Evolutionary conservation across 2,329 filamentous ascomycete species (phyloP), one percentile per base, ranked within the genome.

Genomic region (Botrytis squamosa): DNA sequence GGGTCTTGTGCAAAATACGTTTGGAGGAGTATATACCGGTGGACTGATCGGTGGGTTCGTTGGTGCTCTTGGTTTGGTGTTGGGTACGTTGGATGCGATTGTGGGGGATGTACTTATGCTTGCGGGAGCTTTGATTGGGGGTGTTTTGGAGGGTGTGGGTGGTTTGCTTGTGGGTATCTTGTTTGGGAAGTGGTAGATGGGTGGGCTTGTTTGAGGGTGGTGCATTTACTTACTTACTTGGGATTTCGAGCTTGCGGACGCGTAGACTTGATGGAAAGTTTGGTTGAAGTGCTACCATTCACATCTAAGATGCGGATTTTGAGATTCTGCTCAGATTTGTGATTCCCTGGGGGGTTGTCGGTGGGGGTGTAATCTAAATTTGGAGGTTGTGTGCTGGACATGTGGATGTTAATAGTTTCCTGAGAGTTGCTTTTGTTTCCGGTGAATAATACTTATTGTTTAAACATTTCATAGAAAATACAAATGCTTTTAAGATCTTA

Each of bases 311-410:
- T 57, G 52, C 3, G n/a, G 25, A 29, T 29, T 0, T 33, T 57
- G n/a, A 29, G n/a, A 57, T 0, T 57, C n/a, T 16, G 14, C 52
- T 57, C 1, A 57, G 52, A 57, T 29, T 14, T 18, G 7, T 2
- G 6, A 8, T 57, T 57, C 4, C 14, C n/a, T 18, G 14, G 3
- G 7, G 12, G 6, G 1, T 0, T 29, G 14, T 29, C n/a, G 14
- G 52, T 4, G 52, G 52, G n/a, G n/a, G 1, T 18, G n/a, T 33
- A 57, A 57, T 57, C 52, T 9, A 33, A 33, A 57, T 4, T 18
- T 33, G n/a, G 3, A 29, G 0, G 52, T 0, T 57, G 14, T 18
- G 14, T 9, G n/a, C 14, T 57, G 14, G 52, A 0, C 0, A 55
- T 57, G 52, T 18, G 6, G 52, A 29, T 18, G 3, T 1, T 6